phyloP scores from a whole-genome alignment of 139 green algal species.

The Pseudopediastrum boryanum region DNA sequence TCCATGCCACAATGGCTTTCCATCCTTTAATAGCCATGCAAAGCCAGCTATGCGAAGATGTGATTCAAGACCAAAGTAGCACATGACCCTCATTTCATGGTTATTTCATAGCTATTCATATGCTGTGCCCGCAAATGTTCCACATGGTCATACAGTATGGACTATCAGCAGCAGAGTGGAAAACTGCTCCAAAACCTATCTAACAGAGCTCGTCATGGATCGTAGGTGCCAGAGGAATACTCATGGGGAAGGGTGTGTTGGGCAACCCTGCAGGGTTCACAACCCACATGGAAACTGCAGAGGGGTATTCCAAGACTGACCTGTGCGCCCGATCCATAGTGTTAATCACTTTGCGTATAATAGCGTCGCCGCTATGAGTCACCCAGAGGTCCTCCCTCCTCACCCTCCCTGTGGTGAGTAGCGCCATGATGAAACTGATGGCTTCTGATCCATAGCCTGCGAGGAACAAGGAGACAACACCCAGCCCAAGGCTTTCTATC shows the following conservation, averaged over 20 bases:
- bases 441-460: constrained; percentile 33
- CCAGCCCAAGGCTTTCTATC: too few species aligned
- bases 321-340: background rate
- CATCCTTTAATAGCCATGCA: background rate
- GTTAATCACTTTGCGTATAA: background rate
- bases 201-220: background rate
- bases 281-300: background rate
- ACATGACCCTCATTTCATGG: background rate
- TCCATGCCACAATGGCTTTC: background rate
- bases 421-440: constrained; percentile 5
- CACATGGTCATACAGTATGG: too few species aligned
- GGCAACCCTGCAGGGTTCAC: background rate
- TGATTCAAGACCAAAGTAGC: background rate
- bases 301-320: background rate
- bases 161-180: background rate
- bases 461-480: background rate
- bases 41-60: background rate
- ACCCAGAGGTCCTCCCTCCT: constrained; percentile 18
- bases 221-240: background rate
- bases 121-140: too few species aligned
- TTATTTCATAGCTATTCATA: background rate
- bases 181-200: background rate
- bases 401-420: background rate
- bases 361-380: constrained; percentile 18
- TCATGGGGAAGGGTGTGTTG: background rate